These are phyloP conservation scores for Neurospora sublineolata DNA, from an alignment of 495 filamentous ascomycete species.

Conservation along the genomic window DNA sequence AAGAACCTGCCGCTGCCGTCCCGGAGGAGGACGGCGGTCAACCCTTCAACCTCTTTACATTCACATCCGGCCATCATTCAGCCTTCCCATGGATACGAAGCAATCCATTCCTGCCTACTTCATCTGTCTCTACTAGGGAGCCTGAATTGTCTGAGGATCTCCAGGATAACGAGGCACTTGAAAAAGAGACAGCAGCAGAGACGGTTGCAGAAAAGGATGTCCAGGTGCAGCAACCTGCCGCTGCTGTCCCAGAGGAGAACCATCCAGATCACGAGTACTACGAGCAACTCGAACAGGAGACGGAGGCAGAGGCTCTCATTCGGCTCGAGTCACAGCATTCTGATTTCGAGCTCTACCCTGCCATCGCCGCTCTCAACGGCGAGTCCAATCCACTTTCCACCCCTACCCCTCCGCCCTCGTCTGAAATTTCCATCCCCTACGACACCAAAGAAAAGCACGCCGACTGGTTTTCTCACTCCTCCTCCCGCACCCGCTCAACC, in stretches of 20 bases:
- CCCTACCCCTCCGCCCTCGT: too few relatives aligned
- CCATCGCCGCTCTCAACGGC: neutral
- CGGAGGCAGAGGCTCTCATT: neutral
- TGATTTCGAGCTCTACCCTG: rapidly evolving
- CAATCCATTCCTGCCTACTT: neutral
- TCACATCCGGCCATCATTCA: neutral
- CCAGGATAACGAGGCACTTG: neutral
- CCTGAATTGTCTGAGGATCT: neutral
- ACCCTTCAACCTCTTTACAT: neutral
- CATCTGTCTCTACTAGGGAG: neutral
- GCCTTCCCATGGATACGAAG: neutral
- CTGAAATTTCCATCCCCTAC: neutral
- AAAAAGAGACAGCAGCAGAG: neutral
- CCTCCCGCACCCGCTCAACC: neutral
- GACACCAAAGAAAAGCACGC: neutral
- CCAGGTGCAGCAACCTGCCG: neutral
- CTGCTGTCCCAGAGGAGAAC: neutral
- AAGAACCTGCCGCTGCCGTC: neutral
- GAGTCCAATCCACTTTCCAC: too few relatives aligned
- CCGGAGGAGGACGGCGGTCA: neutral
- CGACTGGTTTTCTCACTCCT: neutral
- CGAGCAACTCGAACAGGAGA: neutral
- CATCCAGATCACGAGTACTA: neutral
- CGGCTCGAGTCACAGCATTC: neutral
- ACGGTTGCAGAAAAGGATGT: neutral